phyloP scores from a whole-genome alignment of 225 moss, liverwort and hornwort genomes.

The Rhytidiadelphus loreus region DNA sequence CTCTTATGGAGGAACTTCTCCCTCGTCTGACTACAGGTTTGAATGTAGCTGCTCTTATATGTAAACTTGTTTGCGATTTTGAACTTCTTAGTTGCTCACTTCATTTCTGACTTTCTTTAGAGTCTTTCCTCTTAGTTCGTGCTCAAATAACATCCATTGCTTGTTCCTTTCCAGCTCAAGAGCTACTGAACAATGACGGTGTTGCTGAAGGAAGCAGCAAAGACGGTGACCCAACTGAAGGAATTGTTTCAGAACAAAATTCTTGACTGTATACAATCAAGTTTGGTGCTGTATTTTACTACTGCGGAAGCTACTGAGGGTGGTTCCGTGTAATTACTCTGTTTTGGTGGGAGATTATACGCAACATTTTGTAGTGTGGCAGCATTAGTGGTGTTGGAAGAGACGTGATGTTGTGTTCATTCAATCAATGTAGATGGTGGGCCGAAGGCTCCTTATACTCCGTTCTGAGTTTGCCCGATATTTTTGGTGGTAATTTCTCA shows the following conservation, averaged over 20 bases:
- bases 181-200: slow-evolving; percentile 9
- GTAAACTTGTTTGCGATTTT: not conserved
- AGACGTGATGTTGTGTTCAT: not conserved
- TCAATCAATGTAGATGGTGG: not conserved
- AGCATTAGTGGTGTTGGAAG: not conserved
- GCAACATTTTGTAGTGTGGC: not conserved
- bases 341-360: not conserved
- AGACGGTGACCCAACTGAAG: not conserved
- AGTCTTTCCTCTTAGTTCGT: not conserved
- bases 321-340: not conserved
- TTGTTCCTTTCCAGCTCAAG: slow-evolving; percentile 26
- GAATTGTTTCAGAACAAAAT: not conserved
- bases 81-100: not conserved
- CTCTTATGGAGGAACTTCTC: slow-evolving; percentile 48
- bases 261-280: not conserved
- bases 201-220: slow-evolving; percentile 1
- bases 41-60: not conserved
- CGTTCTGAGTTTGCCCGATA: not conserved
- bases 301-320: not conserved
- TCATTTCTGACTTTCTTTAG: not conserved
- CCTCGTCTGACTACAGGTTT: slow-evolving; percentile 41
- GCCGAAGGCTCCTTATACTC: not conserved
- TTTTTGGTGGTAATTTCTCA: not conserved
- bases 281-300: not conserved
- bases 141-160: not conserved